Evolutionary conservation across 495 filamentous ascomycete genomes (phyloP).

Genomic region (Penicillium taxi): DNA sequence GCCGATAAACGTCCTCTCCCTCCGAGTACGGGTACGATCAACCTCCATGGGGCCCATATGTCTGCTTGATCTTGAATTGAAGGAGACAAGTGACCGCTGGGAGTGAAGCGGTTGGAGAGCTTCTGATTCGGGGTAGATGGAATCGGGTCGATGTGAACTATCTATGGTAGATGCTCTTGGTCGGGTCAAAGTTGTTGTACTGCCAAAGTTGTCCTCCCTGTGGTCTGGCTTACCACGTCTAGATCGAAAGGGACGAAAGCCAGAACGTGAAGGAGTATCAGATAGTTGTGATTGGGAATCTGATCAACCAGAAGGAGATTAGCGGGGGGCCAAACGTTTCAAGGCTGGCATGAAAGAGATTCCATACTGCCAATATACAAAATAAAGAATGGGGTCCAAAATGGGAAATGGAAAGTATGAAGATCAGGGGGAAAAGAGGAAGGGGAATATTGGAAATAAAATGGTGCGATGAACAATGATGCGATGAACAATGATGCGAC

Average conservation of each 20-base stretch:
- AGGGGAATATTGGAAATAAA: neutral
- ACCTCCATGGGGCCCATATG: slow-evolving; percentile 65
- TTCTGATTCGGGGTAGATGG: slow-evolving; percentile 15
- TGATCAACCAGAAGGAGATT: slow-evolving; percentile 18
- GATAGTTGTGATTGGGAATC: slow-evolving; percentile 26
- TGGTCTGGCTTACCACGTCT: slow-evolving; percentile 22
- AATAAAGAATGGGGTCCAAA: too few species aligned
- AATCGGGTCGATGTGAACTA: slow-evolving; percentile 15
- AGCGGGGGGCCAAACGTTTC: slow-evolving; percentile 12
- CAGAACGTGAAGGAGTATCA: slow-evolving; percentile 31
- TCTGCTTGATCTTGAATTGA: slow-evolving; percentile 42
- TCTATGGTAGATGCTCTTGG: slow-evolving; percentile 23
- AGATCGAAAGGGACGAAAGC: slow-evolving; percentile 31
- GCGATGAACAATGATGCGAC: too few species aligned
- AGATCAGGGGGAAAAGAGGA: neutral
- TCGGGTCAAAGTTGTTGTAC: slow-evolving; percentile 9
- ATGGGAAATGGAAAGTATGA: slow-evolving; percentile 4
- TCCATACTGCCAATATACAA: too few species aligned
- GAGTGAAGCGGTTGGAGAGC: slow-evolving; percentile 11
- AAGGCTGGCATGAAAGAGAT: slow-evolving; percentile 6
- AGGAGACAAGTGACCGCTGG: slow-evolving; percentile 36
- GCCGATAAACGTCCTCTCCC: slow-evolving; percentile 92
- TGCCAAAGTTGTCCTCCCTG: too few species aligned
- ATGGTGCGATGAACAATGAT: slow-evolving; percentile 4
- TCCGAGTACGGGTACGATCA: slow-evolving; percentile 70